Evolutionary conservation across 2,329 filamentous ascomycete species (phyloP), one percentile per base, ranked within the genome.

Genomic region (Sporothrix curviconia): DNA sequence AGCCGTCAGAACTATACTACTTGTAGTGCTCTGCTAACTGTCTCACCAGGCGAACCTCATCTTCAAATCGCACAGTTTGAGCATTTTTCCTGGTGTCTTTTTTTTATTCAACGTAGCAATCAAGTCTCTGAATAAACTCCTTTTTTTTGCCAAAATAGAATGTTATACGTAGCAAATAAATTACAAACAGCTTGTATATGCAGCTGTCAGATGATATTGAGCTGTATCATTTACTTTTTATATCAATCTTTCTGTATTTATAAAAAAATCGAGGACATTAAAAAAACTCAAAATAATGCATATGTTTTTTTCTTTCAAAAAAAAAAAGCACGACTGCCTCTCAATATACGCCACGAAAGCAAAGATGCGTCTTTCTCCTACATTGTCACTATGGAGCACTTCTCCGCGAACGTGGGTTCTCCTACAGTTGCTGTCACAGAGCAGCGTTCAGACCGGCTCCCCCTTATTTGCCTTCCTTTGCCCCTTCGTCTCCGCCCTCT

Each of bases 371-470:
- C n/a, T n/a, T n/a, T n/a, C n/a, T n/a, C n/a, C n/a, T n/a, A n/a
- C n/a, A n/a, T n/a, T n/a, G n/a, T n/a, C n/a, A n/a, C n/a, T n/a
- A n/a, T n/a, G n/a, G n/a, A n/a, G n/a, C n/a, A n/a, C n/a, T n/a
- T n/a, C n/a, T n/a, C n/a, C n/a, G n/a, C n/a, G n/a, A n/a, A n/a
- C n/a, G 11, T 32, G 28, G 11, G 43, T 36, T 56, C 52, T 56
- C 56, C 36, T 50, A 59, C 59, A 57, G 24, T 28, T 50, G 28
- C 15, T 51, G 53, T 55, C 56, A 49, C 59, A 61, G 54, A 46
- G n/a, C 30, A 11, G 34, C 51, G 51, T n/a, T 54, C 28, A 17
- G 39, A 19, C 39, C 51, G 39, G 39, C n/a, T 36, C 37, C 37
- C 39, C 25, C n/a, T n/a, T 54, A 39, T 36, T 43, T 54, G n/a